Conservation (phyloP, 345 rosid genomes). For the Syzygium aromaticum region DNA sequence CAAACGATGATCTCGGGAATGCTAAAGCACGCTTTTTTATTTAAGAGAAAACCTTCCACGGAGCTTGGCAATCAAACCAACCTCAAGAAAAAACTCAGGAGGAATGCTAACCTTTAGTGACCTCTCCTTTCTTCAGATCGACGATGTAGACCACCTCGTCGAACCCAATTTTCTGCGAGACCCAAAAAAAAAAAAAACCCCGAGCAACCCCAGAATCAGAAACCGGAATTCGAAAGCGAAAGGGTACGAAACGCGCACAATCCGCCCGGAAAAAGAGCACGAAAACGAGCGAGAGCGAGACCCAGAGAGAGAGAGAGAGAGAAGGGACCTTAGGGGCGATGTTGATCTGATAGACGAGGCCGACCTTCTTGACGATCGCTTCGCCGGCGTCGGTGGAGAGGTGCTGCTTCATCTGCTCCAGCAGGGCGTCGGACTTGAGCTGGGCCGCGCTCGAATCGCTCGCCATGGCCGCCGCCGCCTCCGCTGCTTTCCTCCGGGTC, state of each 20-base stretch:
- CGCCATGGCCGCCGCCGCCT: conserved; percentile 65
- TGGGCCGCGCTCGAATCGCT: conserved; percentile 2
- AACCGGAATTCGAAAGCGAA: not conserved
- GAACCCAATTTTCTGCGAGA: conserved; percentile 71
- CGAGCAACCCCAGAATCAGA: not conserved
- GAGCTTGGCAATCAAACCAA: not conserved
- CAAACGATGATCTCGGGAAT: not conserved
- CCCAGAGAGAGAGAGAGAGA: no score
- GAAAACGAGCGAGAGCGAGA: not conserved
- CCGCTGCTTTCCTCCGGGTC: not conserved
- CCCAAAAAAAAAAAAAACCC: not conserved
- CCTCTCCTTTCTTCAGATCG: conserved; percentile 93
- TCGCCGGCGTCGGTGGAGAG: conserved; percentile 68
- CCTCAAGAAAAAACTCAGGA: not conserved
- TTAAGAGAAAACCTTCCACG: not conserved
- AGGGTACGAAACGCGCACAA: not conserved
- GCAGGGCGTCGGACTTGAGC: conserved; percentile 60
- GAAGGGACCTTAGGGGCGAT: conserved; percentile 77
- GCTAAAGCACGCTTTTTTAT: not conserved
- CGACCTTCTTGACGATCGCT: conserved; percentile 52
- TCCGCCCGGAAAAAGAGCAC: not conserved
- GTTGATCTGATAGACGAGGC: conserved; percentile 84
- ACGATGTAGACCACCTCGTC: conserved; percentile 69
- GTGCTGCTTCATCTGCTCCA: conserved; percentile 68
- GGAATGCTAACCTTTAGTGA: conserved; percentile 56